A percentile compares a stretch with the other conserved stretches of the same genome.
Conservation (phyloP, 2,329 filamentous ascomycete genomes). For the Hawksworthiomyces lignivorus region DNA sequence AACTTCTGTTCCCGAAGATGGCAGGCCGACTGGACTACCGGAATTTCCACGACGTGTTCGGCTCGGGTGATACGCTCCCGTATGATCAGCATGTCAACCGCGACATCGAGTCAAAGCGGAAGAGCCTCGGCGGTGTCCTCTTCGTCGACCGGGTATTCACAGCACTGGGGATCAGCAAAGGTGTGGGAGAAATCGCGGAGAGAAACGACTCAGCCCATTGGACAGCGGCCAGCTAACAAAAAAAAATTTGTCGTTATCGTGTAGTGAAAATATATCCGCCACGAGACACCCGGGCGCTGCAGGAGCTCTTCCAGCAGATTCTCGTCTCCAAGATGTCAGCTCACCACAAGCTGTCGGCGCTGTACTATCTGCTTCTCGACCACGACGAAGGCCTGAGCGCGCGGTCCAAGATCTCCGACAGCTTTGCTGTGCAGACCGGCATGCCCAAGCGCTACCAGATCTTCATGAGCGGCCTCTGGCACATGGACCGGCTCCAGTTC, state of each 20-base stretch:
- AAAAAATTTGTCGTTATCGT: neutral
- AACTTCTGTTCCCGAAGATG: slow-evolving; percentile 11
- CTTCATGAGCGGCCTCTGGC: slow-evolving; percentile 76
- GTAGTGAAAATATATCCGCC: slow-evolving; percentile 66
- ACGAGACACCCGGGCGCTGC: slow-evolving; percentile 57
- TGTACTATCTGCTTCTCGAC: slow-evolving; percentile 80
- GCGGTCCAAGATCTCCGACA: slow-evolving; percentile 41
- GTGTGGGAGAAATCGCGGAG: no score
- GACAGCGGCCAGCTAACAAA: no score
- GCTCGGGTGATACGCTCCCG: slow-evolving; percentile 47
- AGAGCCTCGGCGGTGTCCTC: slow-evolving; percentile 58
- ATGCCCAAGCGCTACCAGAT: slow-evolving; percentile 70
- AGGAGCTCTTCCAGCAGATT: slow-evolving; percentile 63
- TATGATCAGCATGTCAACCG: slow-evolving; percentile 55
- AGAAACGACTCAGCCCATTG: no score
- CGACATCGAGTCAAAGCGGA: slow-evolving; percentile 59
- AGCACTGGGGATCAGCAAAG: slow-evolving; percentile 60
- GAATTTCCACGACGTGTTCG: slow-evolving; percentile 62
- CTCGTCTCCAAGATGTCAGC: slow-evolving; percentile 54
- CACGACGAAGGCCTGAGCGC: slow-evolving; percentile 46
- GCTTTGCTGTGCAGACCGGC: slow-evolving; percentile 55
- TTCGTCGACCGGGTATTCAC: slow-evolving; percentile 75
- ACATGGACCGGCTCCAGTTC: slow-evolving; percentile 66
- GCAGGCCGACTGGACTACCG: slow-evolving; percentile 48
- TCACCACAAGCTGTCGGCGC: slow-evolving; percentile 73